Evolutionary conservation across 148 eudicot genomes (phyloP), one percentile per base, ranked within the genome.

Genomic region (Amaranthus cruentus): DNA sequence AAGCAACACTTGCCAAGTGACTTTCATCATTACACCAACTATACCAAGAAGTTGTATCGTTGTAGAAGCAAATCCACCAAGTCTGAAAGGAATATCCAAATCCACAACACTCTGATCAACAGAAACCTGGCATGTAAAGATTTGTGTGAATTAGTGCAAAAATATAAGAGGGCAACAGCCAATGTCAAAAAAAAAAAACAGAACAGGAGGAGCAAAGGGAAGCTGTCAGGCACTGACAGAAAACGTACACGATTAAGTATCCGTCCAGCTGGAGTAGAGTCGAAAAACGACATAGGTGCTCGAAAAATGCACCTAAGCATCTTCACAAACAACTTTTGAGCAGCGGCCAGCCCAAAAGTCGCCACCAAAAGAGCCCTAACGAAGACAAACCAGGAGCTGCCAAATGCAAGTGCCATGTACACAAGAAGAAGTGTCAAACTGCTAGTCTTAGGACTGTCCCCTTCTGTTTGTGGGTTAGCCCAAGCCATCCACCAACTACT

Each of bases 401-500:
- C 97, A 76, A 94, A 91, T 55, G 96, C 98, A 75, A 94, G 96
- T 57, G 91, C 93, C 97, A 91, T 90, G 78, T 94, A 94, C 73
- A 94, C 97, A 81, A 84, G 80, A 76, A 94, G 86, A 73, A 94
- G 88, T 6, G 87, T 84, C 79, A 88, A 51, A 78, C 73, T 88
- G 81, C 90, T 88, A 28, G 93, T 86, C 81, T 79, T 87, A 15
- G 97, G 91, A 70, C 77, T 74, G 71, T 87, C 93, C 75, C 96
- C 95, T 44, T 83, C 78, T 9, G 95, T 88, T 77, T 88, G 92
- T 18, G 98, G 97, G 73, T 87, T 91, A 48, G 98, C 98, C 97
- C 97, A 94, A 44, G 98, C 97, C 98, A 94, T 91, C 98, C 98
- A 94, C 93, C 91, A 94, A 83, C 83, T 94, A 76, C 98, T 91